These are phyloP conservation scores for Bassia scoparia DNA, from an alignment of 148 eudicot genomes.

Conservation along the genomic window DNA sequence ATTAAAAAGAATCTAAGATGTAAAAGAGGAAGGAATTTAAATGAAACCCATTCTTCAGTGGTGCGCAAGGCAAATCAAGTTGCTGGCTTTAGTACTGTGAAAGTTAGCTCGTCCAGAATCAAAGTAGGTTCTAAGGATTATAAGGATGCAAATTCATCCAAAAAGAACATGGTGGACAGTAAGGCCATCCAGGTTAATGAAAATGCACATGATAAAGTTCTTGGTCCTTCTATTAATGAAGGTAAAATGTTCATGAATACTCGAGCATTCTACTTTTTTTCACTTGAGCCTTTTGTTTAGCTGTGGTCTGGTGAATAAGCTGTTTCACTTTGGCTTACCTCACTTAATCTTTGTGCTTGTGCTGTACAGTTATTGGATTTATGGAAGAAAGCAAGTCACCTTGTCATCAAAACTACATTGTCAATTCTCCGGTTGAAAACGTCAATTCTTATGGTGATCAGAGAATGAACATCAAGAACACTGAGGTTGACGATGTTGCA, in stretches of 20 bases:
- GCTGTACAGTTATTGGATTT: slow-evolving; percentile 19
- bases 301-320: background rate
- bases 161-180: background rate
- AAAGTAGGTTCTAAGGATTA: slow-evolving; percentile 3
- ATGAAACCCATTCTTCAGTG: slow-evolving; percentile 19
- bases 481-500: background rate
- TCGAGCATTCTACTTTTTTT: background rate
- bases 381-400: slow-evolving; percentile 10
- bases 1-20: slow-evolving; percentile 19
- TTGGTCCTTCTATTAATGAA: background rate
- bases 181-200: slow-evolving; percentile 9
- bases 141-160: background rate
- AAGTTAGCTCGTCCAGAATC: slow-evolving; percentile 1
- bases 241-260: slow-evolving; percentile 17
- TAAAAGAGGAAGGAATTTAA: slow-evolving; percentile 13
- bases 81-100: slow-evolving; percentile 11
- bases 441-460: slow-evolving; percentile 16
- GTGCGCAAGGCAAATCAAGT: slow-evolving; percentile 14
- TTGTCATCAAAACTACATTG: background rate
- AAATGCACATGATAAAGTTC: slow-evolving; percentile 11
- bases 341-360: background rate
- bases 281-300: background rate
- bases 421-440: slow-evolving; percentile 11
- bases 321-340: slow-evolving; percentile 10
- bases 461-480: slow-evolving; percentile 10